These are phyloP conservation scores for Dianthus caryophyllus DNA, from an alignment of 148 eudicot species.

Conservation along the genomic window DNA sequence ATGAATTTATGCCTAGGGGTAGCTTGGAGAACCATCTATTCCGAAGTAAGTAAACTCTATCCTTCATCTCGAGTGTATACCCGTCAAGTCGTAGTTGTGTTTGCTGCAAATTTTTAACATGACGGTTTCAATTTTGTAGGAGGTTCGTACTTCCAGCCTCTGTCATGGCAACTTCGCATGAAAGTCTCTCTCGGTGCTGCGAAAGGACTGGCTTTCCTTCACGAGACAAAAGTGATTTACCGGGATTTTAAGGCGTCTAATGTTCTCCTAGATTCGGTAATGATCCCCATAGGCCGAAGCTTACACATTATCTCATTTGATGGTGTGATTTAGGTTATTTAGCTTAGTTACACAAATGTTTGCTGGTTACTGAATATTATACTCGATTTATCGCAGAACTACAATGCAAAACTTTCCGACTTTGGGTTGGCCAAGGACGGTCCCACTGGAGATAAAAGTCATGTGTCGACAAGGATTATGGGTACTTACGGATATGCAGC, in stretches of 20 bases:
- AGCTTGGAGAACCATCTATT: constrained; percentile 92
- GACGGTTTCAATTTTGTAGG: constrained; percentile 36
- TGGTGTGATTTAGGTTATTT: background rate
- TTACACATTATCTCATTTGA: background rate
- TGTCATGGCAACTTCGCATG: constrained; percentile 80
- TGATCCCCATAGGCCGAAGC: constrained; percentile 2
- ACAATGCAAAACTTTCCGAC: constrained; percentile 87
- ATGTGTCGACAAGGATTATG: constrained; percentile 84
- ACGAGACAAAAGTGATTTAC: constrained; percentile 77
- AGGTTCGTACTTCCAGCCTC: constrained; percentile 94
- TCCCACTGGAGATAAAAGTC: constrained; percentile 80
- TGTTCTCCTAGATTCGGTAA: constrained; percentile 76
- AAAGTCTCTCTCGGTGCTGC: constrained; percentile 92
- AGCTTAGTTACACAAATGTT: background rate
- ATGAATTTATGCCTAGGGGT: constrained; percentile 93
- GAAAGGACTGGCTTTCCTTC: constrained; percentile 85
- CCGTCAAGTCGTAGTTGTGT: background rate
- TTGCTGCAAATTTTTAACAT: background rate
- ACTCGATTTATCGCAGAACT: constrained; percentile 41
- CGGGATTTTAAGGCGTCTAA: constrained; percentile 91
- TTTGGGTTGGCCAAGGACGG: constrained; percentile 94
- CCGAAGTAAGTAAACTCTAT: constrained; percentile 63
- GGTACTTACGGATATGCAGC: constrained; percentile 96
- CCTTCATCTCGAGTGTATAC: background rate
- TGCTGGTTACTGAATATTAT: background rate